phyloP scores from a whole-genome alignment of 225 moss, liverwort and hornwort genomes.

The Marchantia paleacea region DNA sequence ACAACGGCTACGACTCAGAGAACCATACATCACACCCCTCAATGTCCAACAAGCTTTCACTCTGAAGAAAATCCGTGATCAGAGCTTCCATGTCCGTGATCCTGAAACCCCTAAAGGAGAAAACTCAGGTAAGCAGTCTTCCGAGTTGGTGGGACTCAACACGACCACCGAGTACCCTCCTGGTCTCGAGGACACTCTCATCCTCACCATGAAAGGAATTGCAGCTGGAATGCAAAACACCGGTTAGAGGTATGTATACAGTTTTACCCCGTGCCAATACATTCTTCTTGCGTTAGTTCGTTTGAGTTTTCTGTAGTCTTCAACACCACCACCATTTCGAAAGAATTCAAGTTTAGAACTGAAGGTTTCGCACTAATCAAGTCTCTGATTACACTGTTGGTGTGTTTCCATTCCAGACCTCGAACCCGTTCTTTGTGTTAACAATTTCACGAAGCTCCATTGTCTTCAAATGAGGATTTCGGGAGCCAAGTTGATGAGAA shows the following conservation, averaged over 20 bases:
- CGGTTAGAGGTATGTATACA: conserved; percentile 35
- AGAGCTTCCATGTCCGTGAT: conserved; percentile 29
- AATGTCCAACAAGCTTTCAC: conserved; percentile 44
- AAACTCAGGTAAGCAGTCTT: conserved; percentile 31
- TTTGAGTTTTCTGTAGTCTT: not conserved
- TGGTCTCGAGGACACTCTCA: conserved; percentile 51
- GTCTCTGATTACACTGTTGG: not conserved
- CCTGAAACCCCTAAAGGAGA: conserved; percentile 34
- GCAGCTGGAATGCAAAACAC: conserved; percentile 57
- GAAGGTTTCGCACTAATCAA: not conserved
- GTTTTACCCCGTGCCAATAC: not conserved
- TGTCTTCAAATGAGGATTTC: not conserved
- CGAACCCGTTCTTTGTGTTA: not conserved
- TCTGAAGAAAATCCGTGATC: conserved; percentile 40
- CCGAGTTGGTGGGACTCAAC: conserved; percentile 41
- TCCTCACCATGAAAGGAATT: conserved; percentile 54
- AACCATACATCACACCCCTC: conserved; percentile 49
- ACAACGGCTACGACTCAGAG: conserved; percentile 45
- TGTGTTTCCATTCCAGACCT: not conserved
- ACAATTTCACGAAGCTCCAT: not conserved
- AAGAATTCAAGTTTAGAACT: not conserved
- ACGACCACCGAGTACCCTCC: conserved; percentile 46
- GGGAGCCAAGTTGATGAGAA: not conserved
- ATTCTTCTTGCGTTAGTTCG: too few relatives aligned
- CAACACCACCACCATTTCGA: not conserved